phyloP scores from a whole-genome alignment of 305 asterid genomes.

The Fraxinus velutina region DNA sequence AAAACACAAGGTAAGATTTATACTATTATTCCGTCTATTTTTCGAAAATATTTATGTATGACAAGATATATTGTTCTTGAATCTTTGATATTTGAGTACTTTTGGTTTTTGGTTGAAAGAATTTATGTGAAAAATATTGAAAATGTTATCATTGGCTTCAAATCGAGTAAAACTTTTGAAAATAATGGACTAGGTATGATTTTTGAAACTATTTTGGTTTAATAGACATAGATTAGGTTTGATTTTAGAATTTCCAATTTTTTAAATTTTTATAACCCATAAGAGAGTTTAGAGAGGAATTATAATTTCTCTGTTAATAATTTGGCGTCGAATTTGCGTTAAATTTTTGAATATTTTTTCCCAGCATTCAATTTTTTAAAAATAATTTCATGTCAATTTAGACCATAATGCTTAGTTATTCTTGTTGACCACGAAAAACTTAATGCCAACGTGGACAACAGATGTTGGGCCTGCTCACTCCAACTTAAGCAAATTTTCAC shows the following conservation, averaged over 20 bases:
- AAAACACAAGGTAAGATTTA: conserved; percentile 15
- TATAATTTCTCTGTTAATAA: background rate
- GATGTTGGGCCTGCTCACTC: too few relatives aligned
- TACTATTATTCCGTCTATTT: too few relatives aligned
- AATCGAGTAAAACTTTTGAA: background rate
- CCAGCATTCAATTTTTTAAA: too few relatives aligned
- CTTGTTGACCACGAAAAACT: too few relatives aligned
- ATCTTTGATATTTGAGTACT: background rate
- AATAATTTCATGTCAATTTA: too few relatives aligned
- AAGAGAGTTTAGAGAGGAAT: background rate
- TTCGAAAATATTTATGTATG: background rate
- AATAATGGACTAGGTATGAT: background rate
- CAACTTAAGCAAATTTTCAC: too few relatives aligned
- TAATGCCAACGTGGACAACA: too few relatives aligned
- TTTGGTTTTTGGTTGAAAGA: conserved; percentile 3
- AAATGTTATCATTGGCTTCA: background rate
- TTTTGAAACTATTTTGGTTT: background rate
- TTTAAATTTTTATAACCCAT: background rate
- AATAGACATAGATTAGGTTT: background rate
- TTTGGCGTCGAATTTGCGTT: too few relatives aligned
- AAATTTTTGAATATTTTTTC: too few relatives aligned
- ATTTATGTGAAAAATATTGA: background rate
- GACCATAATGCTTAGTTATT: too few relatives aligned
- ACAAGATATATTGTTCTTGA: background rate
- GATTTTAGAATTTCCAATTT: background rate